Percentiles rank a stretch among this genome's conserved stretches.
Evolutionary conservation across 163 green algal species (phyloP).

Genomic region (Chlamydomonas reinhardtii): DNA sequence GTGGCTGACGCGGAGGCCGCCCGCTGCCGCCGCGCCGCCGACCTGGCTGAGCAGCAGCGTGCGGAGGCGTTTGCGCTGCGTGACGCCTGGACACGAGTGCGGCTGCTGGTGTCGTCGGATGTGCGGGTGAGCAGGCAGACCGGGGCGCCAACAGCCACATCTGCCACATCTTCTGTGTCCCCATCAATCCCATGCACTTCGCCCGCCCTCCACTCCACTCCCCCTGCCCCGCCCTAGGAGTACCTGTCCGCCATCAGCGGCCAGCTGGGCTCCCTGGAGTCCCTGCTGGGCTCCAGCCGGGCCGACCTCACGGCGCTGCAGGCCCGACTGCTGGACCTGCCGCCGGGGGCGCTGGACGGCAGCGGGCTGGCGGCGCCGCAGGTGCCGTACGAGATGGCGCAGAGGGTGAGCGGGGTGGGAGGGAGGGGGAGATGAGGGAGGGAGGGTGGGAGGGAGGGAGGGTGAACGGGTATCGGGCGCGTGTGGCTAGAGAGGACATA

Average conservation of each 20-base stretch:
- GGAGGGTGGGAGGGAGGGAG: too few species aligned
- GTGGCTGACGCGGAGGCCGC: neutral
- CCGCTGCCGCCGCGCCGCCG: conserved; percentile 11
- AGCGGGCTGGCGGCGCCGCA: neutral
- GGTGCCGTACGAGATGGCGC: conserved; percentile 16
- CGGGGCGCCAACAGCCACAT: too few species aligned
- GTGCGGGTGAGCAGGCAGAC: conserved; percentile 6
- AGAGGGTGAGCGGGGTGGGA: neutral
- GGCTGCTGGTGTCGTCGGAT: conserved; percentile 7
- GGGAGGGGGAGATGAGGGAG: too few species aligned
- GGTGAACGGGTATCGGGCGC: too few species aligned
- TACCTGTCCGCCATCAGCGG: conserved; percentile 16
- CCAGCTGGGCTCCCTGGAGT: neutral
- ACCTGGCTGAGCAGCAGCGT: conserved; percentile 31
- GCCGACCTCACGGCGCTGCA: conserved; percentile 3
- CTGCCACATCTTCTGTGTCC: too few species aligned
- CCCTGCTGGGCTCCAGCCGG: neutral
- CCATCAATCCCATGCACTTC: neutral
- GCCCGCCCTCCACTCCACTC: neutral
- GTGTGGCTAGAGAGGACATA: too few species aligned
- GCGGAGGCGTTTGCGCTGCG: conserved; percentile 37
- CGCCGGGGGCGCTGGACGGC: conserved; percentile 2
- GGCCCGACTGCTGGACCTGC: conserved; percentile 28
- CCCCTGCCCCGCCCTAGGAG: conserved; percentile 2
- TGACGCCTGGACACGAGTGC: conserved; percentile 21